Evolutionary conservation across 495 filamentous ascomycete species (phyloP), one percentile per base, ranked within the genome.

Genomic region (Penicillium steckii): DNA sequence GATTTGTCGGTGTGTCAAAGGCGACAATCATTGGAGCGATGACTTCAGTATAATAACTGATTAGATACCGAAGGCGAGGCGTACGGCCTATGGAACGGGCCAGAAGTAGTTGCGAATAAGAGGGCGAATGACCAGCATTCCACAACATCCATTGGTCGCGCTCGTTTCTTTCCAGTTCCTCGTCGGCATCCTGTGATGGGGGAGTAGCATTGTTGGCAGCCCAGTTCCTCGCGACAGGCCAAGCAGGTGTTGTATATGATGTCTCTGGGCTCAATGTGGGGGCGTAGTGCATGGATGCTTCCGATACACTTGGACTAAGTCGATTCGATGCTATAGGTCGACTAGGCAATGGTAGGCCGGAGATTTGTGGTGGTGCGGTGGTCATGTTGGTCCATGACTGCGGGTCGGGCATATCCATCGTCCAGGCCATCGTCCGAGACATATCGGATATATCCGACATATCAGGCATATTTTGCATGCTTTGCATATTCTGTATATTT

Each of bases 1-100:
- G 93, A 61, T 97, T 87, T 12, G 73, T 82, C 8, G 89, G 87
- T 8, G 84, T 84, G 62, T 97, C 93, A 69, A 96, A 94, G 41
- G 91, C 86, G 13, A 97, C 91, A 59, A 96, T 87, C 53, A 89
- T 87, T 0, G 90, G 88, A 53, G 92, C 94, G 68, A 97, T 91
- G 56, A 88, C 86, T 61, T 91, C 93, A 49, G 92, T 85, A 68
- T 94, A 81, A 52, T 81, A 81, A 52, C 77, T 79, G 56, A 81
- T 80, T 24, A 86, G 71, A 53, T 78, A 82, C 59, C 77, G 76
- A 32, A 84, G 71, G 23, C 83, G 78, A 8, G 79, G 82, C 4
- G 83, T 80, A 6, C 71, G 74, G 9, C 78, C 78, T 21, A 79
- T 70, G 0, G 74, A 72, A 37, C 75, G 62, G 43, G 75, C 70